Evolutionary conservation across 768 basidiomycete genomes (phyloP).

Genomic region (Lactifluus subvellereus): DNA sequence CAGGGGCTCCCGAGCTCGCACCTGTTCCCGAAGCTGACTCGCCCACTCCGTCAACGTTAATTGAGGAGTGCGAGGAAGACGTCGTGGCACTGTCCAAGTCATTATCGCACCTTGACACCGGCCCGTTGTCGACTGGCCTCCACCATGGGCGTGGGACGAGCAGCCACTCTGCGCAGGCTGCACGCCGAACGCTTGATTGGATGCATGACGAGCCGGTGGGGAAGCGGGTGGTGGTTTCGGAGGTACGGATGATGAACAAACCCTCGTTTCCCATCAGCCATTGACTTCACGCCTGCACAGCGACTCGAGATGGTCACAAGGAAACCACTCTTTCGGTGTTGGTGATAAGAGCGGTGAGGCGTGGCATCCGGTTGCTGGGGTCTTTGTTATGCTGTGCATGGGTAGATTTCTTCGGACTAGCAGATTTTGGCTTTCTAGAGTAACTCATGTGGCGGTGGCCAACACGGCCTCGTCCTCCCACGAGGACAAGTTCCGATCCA

Average conservation of each 20-base stretch:
- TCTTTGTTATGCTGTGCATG: neutral
- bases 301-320: slow-evolving; percentile 67
- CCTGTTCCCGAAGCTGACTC: slow-evolving; percentile 21
- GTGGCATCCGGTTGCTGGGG: neutral
- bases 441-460: neutral
- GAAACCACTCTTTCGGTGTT: slow-evolving; percentile 67
- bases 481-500: neutral
- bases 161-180: slow-evolving; percentile 30
- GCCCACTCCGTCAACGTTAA: slow-evolving; percentile 16
- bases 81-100: slow-evolving; percentile 76
- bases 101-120: slow-evolving; percentile 60
- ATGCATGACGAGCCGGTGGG: slow-evolving; percentile 38
- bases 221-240: slow-evolving; percentile 61
- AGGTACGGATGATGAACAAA: slow-evolving; percentile 42
- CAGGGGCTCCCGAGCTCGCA: slow-evolving; percentile 20
- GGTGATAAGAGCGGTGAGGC: slow-evolving; percentile 36
- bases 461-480: neutral
- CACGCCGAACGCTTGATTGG: slow-evolving; percentile 40
- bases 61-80: slow-evolving; percentile 47
- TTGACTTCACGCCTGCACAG: slow-evolving; percentile 33
- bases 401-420: neutral
- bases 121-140: slow-evolving; percentile 29
- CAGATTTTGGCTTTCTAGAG: neutral
- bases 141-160: slow-evolving; percentile 35
- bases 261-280: neutral